Base-by-base conservation (phyloP, 345 rosid genomes). In the Sonneratia caseolaris region DNA sequence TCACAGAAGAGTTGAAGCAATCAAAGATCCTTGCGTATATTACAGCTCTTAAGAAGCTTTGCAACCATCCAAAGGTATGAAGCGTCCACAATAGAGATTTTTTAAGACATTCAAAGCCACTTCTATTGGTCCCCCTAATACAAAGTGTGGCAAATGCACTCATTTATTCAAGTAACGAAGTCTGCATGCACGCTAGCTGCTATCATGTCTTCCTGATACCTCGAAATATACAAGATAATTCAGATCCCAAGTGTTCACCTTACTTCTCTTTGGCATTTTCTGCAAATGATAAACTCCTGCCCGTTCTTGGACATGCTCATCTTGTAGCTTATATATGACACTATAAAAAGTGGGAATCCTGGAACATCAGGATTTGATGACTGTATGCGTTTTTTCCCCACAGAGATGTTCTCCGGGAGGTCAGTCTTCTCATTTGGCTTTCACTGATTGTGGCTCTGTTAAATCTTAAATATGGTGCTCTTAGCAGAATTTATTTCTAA, bases 51-150 rank as follows among this genome's bases (percentile, higher is more conserved):
- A 95, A 95, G 86, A 95, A 95, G 91, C 96, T 95, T 73, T 92
- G 99, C 86, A 95, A 95, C 79, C 99, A 95, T 86, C 99, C 99
- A 65, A 95, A 95, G 97, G 99, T 95, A 76, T 61, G 68, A n/a
- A 45, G 4, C 24, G 36, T 18, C 37, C 22, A 6, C 4, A 5
- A 53, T 24, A 45, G 18, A 19, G 40, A 56, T 8, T 35, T 70
- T 70, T 27, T 10, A 2, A 59, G 36, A 59, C 15, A 59, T 59
- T 24, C 16, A 62, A 1, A 62, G 15, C 37, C 38, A 27, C 38
- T 1, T 42, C 45, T 42, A 42, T 5, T 27, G 38, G 37, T 62
- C 19, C 27, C 27, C 66, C 38, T 24, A 62, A 57, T 21, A 57
- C 35, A 55, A 55, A 53, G 15, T 27, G 1, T 62, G 7, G 35